Conservation (phyloP, 2,329 filamentous ascomycete species). For the Didymosphaeria variabile region DNA sequence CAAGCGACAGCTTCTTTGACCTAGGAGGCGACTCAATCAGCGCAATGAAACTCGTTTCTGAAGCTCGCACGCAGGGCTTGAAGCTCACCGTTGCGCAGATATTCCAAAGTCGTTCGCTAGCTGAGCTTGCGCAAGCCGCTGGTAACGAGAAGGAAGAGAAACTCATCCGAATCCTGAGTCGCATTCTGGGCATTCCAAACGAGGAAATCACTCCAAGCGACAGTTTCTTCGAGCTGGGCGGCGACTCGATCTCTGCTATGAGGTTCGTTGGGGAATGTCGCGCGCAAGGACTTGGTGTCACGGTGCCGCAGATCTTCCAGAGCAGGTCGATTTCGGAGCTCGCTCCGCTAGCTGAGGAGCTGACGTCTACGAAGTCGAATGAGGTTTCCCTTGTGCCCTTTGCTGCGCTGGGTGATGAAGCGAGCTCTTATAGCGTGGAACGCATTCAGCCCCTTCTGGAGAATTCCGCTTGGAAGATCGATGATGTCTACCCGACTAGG, state of each 20-base stretch:
- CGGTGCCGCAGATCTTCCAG: constrained; percentile 57
- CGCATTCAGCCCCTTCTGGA: constrained; percentile 62
- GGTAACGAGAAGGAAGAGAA: constrained; percentile 42
- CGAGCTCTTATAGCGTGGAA: constrained; percentile 56
- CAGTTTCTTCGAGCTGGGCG: constrained; percentile 58
- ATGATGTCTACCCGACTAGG: constrained; percentile 66
- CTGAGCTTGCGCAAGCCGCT: constrained; percentile 64
- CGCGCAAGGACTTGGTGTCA: constrained; percentile 47
- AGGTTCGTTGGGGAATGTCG: constrained; percentile 53
- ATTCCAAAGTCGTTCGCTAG: constrained; percentile 54
- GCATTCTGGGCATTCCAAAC: constrained; percentile 40
- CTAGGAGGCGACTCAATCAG: constrained; percentile 58
- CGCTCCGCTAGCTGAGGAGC: constrained; percentile 43
- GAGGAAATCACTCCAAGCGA: constrained; percentile 49
- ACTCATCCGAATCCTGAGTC: constrained; percentile 37
- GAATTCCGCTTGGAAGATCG: constrained; percentile 61
- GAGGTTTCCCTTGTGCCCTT: constrained; percentile 57
- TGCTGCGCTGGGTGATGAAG: constrained; percentile 58
- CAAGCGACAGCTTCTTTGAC: constrained; percentile 55
- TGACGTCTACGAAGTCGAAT: constrained; percentile 24
- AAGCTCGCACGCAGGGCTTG: constrained; percentile 46
- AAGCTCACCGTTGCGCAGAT: constrained; percentile 54
- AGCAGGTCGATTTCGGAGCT: constrained; percentile 51
- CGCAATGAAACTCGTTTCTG: constrained; percentile 57
- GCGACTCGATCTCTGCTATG: constrained; percentile 59